Evolutionary conservation across 345 rosid species (phyloP), one percentile per base, ranked within the genome.

Genomic region (Cardamine occulta): DNA sequence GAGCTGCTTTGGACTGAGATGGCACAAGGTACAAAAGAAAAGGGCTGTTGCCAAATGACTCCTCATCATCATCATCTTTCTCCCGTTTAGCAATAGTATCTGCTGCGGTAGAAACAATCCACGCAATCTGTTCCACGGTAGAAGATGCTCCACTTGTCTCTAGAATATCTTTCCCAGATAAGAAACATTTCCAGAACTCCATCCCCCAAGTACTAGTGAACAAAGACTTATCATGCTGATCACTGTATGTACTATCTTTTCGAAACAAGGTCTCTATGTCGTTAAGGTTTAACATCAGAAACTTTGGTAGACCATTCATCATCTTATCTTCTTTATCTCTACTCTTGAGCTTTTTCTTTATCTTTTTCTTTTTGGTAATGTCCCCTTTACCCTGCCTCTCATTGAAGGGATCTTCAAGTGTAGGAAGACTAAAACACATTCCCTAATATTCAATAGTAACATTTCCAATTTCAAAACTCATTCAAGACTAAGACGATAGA

Each of bases 351-450:
- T 78, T 83, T 51, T 80, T 73, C 21, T 31, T 83, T 51, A 78
- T 74, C 21, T 31, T 49, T 17, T 79, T 80, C 74, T 72, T 85
- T 66, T 34, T 64, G 15, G 47, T 49, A 1, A 66, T 45, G 3
- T 76, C 83, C 3, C 64, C 66, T 75, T 88, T 94, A 15, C 83
- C 85, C 18, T 69, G 70, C 28, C 70, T 80, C 8, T 95, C 97
- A 76, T 90, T 89, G 85, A 85, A 92, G 1, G 97, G 97, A 78
- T 92, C 88, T 45, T 90, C 89, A 7, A 31, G 86, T 37, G 87
- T 79, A 17, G 99, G 99, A 67, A 94, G 97, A 79, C 90, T 89
- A 80, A 86, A 95, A 72, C 97, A 95, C 99, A 95, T 92, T 18
- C 97, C 97, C 97, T 90, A 82, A 54, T 56, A 66, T 62, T 61